Base-by-base conservation (phyloP, 768 basidiomycete species). In the Asterophora parasitica region DNA sequence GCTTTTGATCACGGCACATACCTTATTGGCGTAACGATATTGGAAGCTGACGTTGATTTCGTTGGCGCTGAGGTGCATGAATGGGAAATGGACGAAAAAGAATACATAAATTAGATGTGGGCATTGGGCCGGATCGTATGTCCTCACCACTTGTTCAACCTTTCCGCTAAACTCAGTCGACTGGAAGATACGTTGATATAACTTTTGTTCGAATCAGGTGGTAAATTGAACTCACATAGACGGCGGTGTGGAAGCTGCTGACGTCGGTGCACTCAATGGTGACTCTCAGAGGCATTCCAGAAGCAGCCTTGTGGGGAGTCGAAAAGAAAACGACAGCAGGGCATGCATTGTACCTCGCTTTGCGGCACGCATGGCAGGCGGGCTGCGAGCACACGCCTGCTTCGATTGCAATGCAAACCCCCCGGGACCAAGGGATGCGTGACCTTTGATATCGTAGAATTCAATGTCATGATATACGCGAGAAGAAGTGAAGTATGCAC, bases 61-160 rank as follows among this genome's bases (percentile, higher is more conserved):
- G 49, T 83, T 83, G 26, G 79, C 81, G 52, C 79, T 81, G 32
- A 85, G 70, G 55, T 83, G 78, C 83, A 85, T 84, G 64, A 85
- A 84, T 13, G 83, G 83, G 67, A 85, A 83, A 78, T 78, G 31
- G 35, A 41, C 42, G n/a, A 31, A 13, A 31, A n/a, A 12, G 15
- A 7, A 30, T 16, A n/a, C n/a, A n/a, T 38, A 17, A 38, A 39
- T 15, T 12, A 32, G 33, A 9, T 19, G 42, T 15, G 35, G 16
- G 37, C 43, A 16, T 19, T 28, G 33, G 10, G 33, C 46, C 12
- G 12, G 16, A 44, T 17, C 0, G 17, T 7, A 16, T 39, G 36
- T 38, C 57, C 72, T 59, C 52, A 82, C 81, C 59, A 67, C 45
- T 63, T 77, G 79, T 63, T 84, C 81, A 58, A 85, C 80, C 54